Evolutionary conservation across 2,329 filamentous ascomycete species (phyloP).

Genomic region (Diplocarpon mali): DNA sequence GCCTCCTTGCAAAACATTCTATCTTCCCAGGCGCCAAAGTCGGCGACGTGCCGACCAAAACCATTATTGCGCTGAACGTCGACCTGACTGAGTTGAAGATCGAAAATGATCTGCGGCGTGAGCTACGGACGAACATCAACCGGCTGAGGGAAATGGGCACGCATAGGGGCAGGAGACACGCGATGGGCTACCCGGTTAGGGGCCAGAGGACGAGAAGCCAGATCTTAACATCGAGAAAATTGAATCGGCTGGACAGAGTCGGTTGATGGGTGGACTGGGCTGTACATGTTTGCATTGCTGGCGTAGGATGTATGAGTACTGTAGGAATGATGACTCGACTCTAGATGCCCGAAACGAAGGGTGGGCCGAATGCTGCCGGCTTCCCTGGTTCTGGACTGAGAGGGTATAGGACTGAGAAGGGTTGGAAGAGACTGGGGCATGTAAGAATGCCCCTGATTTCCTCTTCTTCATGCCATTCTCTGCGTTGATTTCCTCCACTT

Average conservation of each 20-base stretch:
- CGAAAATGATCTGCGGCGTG: slow-evolving; percentile 72
- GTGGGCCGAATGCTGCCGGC: no score
- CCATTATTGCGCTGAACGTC: slow-evolving; percentile 69
- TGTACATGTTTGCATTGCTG: no score
- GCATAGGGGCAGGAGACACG: slow-evolving; percentile 81
- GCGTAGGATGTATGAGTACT: no score
- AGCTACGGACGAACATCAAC: slow-evolving; percentile 75
- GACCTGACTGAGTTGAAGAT: slow-evolving; percentile 88
- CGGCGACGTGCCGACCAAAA: slow-evolving; percentile 62
- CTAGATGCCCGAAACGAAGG: no score
- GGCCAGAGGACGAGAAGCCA: slow-evolving; percentile 81
- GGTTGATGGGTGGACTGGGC: no score
- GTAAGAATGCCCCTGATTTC: no score
- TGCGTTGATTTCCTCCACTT: no score
- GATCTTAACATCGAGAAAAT: slow-evolving; percentile 47
- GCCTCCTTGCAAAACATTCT: slow-evolving; percentile 77
- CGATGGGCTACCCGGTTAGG: slow-evolving; percentile 81
- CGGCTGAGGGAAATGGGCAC: slow-evolving; percentile 83
- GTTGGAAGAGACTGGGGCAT: no score
- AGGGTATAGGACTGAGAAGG: no score
- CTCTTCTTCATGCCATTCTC: no score
- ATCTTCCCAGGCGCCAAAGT: slow-evolving; percentile 78
- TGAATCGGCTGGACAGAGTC: slow-evolving; percentile 36
- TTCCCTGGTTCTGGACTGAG: no score
- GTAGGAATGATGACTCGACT: no score